Evolutionary conservation across 163 green algal species (phyloP), one percentile per base, ranked within the genome.

Genomic region (Picocystis sp.): DNA sequence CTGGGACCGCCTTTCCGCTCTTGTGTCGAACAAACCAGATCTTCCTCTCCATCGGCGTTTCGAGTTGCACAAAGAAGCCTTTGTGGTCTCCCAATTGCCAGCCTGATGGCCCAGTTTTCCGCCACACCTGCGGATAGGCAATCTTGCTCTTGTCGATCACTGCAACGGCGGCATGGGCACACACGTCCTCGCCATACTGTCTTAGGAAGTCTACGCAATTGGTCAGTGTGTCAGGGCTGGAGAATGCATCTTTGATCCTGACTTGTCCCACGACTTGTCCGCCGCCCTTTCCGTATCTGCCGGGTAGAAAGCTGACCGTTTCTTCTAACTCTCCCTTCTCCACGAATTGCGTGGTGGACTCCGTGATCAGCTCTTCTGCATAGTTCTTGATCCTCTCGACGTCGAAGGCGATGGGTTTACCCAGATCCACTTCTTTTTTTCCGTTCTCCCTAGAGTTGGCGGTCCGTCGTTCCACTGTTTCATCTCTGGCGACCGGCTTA

Each of bases 191-290:
- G 8, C 22, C 22, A 9, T 50, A 50, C 9, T 50, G 21, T 25
- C 44, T 50, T 9, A 50, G 44, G 1, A 50, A 50, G 44, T 50
- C 44, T 25, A 50, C 44, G 44, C 44, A 50, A 23, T 50, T 25
- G 44, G 44, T 25, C 44, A 50, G 9, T 9, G 44, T 50, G 44
- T 50, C 44, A 9, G 44, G 44, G 44, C 44, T 50, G 44, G 21
- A 23, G 1, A 50, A 50, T 9, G 44, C 22, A 25, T 25, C 22
- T 25, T 50, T 50, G 5, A 50, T 33, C 44, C 22, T 25, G 22
- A 50, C 44, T 24, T 50, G 44, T 24, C 44, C 44, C 44, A 23
- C 22, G 22, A 25, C 22, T 9, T 50, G 22, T 25, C 22, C 44
- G 9, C 44, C 44, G 22, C 9, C 44, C 44, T 50, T 24, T 24